Percentiles rank a stretch among this genome's conserved stretches.
Evolutionary conservation across 139 green algal genomes (phyloP).

Genomic region (Pseudopediastrum boryanum): DNA sequence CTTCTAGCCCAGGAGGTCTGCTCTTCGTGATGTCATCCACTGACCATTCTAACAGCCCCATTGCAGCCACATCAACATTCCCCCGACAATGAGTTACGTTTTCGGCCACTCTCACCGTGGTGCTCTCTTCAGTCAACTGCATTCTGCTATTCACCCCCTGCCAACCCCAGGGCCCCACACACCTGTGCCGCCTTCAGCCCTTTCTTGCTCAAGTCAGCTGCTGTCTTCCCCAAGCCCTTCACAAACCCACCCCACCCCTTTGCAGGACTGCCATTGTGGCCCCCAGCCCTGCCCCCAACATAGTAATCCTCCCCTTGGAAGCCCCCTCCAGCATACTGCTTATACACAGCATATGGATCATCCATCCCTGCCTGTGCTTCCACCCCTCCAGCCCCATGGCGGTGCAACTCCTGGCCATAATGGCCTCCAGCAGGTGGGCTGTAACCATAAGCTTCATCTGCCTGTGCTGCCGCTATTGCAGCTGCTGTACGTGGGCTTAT

Average conservation of each 20-base stretch:
- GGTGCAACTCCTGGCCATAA: not conserved
- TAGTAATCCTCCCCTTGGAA: not conserved
- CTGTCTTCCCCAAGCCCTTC: conserved; percentile 8
- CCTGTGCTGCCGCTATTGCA: conserved; percentile 5
- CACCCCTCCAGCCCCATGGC: not conserved
- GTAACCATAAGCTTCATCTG: not conserved
- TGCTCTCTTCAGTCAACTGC: too few species aligned
- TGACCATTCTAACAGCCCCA: too few species aligned
- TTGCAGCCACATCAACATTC: too few species aligned
- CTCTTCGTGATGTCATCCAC: too few species aligned
- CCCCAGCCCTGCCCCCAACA: not conserved
- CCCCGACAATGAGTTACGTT: too few species aligned
- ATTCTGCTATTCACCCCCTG: not conserved
- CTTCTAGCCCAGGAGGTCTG: too few species aligned
- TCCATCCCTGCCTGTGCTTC: too few species aligned
- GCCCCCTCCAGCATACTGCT: too few species aligned
- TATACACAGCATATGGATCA: too few species aligned
- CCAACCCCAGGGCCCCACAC: not conserved
- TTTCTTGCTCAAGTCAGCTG: conserved; percentile 45
- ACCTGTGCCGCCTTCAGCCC: conserved; percentile 42
- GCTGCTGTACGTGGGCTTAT: conserved; percentile 18
- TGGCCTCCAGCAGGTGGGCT: not conserved
- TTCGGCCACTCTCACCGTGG: too few species aligned
- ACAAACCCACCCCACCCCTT: conserved; percentile 35
- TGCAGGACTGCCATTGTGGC: not conserved